These are phyloP conservation scores for Saxophila tyrrhenica DNA, from an alignment of 495 filamentous ascomycete species.

Conservation along the genomic window DNA sequence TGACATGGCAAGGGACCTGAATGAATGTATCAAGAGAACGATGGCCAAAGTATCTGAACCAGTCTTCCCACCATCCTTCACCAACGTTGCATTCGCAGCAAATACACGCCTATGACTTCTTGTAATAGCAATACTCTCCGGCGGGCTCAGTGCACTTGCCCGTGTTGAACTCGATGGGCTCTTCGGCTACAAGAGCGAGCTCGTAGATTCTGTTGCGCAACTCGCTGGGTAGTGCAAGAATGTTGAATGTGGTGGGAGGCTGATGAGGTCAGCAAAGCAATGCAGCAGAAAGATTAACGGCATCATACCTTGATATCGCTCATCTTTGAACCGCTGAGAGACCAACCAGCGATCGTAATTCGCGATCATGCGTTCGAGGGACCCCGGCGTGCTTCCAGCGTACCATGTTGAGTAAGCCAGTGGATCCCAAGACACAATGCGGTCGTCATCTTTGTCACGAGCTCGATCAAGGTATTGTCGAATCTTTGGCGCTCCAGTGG, in stretches of 20 bases:
- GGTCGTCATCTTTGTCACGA: background rate
- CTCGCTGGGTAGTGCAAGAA: background rate
- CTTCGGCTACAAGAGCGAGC: background rate
- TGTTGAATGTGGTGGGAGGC: background rate
- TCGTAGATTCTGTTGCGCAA: background rate
- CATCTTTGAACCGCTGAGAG: background rate
- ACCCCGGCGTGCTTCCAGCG: background rate
- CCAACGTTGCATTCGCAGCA: too few relatives aligned
- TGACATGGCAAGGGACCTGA: background rate
- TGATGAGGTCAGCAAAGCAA: background rate
- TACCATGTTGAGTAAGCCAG: background rate
- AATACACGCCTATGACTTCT: too few relatives aligned
- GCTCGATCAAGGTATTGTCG: background rate
- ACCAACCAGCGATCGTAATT: background rate
- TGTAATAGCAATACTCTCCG: too few relatives aligned
- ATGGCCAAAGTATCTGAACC: too few relatives aligned
- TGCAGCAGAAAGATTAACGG: background rate
- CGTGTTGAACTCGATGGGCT: background rate
- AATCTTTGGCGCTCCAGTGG: background rate
- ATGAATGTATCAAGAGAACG: too few relatives aligned
- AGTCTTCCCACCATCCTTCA: too few relatives aligned
- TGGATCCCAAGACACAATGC: background rate
- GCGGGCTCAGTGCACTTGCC: too few relatives aligned
- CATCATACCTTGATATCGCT: background rate
- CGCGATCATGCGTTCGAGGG: background rate